phyloP scores from a whole-genome alignment of 495 filamentous ascomycete genomes.

The Aspergillus sclerotioniger region DNA sequence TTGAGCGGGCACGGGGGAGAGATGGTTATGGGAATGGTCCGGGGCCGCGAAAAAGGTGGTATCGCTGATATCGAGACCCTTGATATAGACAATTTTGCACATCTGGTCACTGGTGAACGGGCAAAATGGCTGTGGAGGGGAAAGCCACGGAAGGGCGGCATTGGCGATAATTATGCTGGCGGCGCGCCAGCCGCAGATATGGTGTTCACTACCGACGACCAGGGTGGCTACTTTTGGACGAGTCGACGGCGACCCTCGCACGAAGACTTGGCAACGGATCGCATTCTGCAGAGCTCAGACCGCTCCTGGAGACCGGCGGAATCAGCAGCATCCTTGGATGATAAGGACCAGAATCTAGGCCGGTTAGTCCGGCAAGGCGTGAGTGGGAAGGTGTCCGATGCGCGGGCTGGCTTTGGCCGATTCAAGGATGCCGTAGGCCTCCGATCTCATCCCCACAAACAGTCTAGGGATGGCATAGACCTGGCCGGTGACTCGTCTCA shows the following conservation, averaged over 20 bases:
- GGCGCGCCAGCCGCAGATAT: conserved; percentile 53
- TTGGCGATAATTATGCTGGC: conserved; percentile 49
- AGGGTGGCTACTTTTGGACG: conserved; percentile 63
- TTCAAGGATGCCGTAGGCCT: conserved; percentile 79
- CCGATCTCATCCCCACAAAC: conserved; percentile 48
- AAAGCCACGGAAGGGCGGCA: conserved; percentile 66
- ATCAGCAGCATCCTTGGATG: conserved; percentile 36
- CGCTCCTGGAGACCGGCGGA: conserved; percentile 32
- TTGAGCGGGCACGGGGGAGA: conserved; percentile 93
- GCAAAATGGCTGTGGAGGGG: conserved; percentile 94
- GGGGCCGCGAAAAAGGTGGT: conserved; percentile 80
- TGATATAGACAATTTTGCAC: conserved; percentile 80
- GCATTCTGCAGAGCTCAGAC: conserved; percentile 27
- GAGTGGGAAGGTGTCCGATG: conserved; percentile 76
- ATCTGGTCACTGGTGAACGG: conserved; percentile 71
- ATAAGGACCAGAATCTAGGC: conserved; percentile 64
- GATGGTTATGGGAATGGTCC: conserved; percentile 90
- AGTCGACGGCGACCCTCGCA: conserved; percentile 49
- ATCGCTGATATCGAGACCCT: conserved; percentile 90
- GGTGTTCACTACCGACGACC: conserved; percentile 66
- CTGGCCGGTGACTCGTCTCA: conserved; percentile 32
- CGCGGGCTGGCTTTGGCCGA: conserved; percentile 75
- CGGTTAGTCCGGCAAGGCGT: conserved; percentile 75
- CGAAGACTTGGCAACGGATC: conserved; percentile 37
- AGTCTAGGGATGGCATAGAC: conserved; percentile 39